Conservation (phyloP, 164 flowering plant genomes). For the Stephania yunnanensis region DNA sequence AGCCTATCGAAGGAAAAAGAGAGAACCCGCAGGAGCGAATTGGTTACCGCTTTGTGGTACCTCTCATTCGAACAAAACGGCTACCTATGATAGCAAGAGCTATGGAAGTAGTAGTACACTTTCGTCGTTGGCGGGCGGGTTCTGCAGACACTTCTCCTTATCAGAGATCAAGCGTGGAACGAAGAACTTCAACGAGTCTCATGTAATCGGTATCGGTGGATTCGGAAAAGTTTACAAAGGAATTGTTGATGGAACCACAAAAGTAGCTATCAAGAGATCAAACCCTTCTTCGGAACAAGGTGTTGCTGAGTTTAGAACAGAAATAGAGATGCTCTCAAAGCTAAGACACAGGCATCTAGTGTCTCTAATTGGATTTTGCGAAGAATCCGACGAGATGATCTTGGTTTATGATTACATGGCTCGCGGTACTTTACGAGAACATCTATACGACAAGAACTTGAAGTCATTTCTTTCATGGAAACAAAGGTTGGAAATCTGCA, state of each 20-base stretch:
- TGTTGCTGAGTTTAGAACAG: conserved; percentile 52
- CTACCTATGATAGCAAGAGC: conserved; percentile 32
- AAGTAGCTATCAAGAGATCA: conserved; percentile 63
- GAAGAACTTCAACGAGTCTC: conserved; percentile 46
- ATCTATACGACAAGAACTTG: conserved; percentile 28
- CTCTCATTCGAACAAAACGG: conserved; percentile 31
- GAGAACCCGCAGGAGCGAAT: conserved; percentile 8
- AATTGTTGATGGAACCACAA: conserved; percentile 39
- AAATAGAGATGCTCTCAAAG: conserved; percentile 60
- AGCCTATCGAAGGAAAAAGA: conserved; percentile 17
- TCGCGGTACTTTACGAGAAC: conserved; percentile 48
- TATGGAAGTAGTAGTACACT: conserved; percentile 29
- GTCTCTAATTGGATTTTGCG: conserved; percentile 48
- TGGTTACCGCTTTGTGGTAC: conserved; percentile 50
- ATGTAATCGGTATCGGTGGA: conserved; percentile 63
- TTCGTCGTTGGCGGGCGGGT: conserved; percentile 29
- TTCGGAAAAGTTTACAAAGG: conserved; percentile 21
- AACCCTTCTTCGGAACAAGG: conserved; percentile 70
- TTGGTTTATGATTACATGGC: conserved; percentile 58
- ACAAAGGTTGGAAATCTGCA: conserved; percentile 34
- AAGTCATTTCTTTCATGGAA: conserved; percentile 41
- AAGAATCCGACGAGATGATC: conserved; percentile 48
- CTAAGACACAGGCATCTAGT: conserved; percentile 53
- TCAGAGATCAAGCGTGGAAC: conserved; percentile 42
- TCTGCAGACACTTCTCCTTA: conserved; percentile 48